Evolutionary conservation across 225 moss, liverwort and hornwort species (phyloP), one percentile per base, ranked within the genome.

Genomic region (Anthoceros angustus): DNA sequence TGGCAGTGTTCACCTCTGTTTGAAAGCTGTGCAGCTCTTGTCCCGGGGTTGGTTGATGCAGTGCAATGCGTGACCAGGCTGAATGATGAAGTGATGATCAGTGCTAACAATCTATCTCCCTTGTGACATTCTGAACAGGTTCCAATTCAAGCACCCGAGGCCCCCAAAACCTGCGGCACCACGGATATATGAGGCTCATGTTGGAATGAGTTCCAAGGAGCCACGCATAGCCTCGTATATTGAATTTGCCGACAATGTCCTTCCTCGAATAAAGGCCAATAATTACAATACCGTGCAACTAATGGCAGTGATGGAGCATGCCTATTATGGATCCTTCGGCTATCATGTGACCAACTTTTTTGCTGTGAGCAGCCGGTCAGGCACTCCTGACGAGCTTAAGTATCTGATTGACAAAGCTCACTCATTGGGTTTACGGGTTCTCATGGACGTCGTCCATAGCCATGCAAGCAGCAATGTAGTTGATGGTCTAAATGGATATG

Each of bases 321-420:
- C 93, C 0, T 94, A 94, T 63, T 94, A 94, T 64, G 93, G 93
- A 12, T 94, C 79, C 74, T 94, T 94, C 46, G 93, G 93, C 2
- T 90, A 94, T 65, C 93, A 94, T 46, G 90, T 94, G 10, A 94
- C 93, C 39, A 94, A 90, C 18, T 94, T 94, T 76, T 94, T 90
- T 50, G 90, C 87, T 21, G 86, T 74, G 8, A 94, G 93, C 69
- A 94, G 93, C 74, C 87, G 93, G 9, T 87, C 81, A 25, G 93
- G 93, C n/a, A 86, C 90, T 8, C 93, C 93, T 9, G 93, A 94
- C 66, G 93, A 94, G 64, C 80, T 94, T 20, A 94, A 94, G 70
- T 94, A 87, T 68, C 77, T 94, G 61, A 80, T 94, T 46, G 93
- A 94, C 41, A 90, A 83, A 75, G 93, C 93, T 5, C 93, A 94